Conservation (phyloP, 2,329 filamentous ascomycete genomes). For the Talaromyces funiculosus region DNA sequence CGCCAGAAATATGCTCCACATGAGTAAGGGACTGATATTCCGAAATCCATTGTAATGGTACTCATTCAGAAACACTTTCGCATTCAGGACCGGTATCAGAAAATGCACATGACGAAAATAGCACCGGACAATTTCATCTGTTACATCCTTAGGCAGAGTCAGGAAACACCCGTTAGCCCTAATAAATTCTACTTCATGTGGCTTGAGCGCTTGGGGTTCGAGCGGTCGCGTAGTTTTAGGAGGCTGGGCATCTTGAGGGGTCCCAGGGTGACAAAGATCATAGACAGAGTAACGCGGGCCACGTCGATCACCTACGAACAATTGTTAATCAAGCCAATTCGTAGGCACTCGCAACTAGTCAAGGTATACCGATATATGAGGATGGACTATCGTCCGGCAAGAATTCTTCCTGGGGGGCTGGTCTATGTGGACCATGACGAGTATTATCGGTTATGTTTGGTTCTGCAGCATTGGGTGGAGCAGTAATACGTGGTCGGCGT, state of each 20-base stretch:
- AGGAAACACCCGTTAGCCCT: neutral
- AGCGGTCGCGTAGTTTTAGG: neutral
- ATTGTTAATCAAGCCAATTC: neutral
- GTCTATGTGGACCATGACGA: neutral
- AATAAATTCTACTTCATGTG: neutral
- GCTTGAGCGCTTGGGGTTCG: neutral
- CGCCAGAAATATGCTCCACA: neutral
- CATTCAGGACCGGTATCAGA: neutral
- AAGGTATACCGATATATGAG: neutral
- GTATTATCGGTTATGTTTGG: neutral
- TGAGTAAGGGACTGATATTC: neutral
- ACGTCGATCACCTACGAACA: neutral
- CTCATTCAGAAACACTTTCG: neutral
- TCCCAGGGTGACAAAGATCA: constrained; percentile 3
- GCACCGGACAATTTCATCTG: neutral
- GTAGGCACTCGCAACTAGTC: neutral
- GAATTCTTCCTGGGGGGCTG: neutral
- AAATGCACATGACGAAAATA: neutral
- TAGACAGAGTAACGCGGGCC: constrained; percentile 5
- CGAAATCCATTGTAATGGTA: neutral
- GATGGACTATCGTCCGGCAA: neutral
- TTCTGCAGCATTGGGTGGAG: neutral
- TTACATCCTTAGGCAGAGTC: neutral
- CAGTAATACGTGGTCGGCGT: neutral
- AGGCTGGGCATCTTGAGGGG: neutral